Conservation (phyloP, 495 filamentous ascomycete genomes). For the Penicillium alfredii region DNA sequence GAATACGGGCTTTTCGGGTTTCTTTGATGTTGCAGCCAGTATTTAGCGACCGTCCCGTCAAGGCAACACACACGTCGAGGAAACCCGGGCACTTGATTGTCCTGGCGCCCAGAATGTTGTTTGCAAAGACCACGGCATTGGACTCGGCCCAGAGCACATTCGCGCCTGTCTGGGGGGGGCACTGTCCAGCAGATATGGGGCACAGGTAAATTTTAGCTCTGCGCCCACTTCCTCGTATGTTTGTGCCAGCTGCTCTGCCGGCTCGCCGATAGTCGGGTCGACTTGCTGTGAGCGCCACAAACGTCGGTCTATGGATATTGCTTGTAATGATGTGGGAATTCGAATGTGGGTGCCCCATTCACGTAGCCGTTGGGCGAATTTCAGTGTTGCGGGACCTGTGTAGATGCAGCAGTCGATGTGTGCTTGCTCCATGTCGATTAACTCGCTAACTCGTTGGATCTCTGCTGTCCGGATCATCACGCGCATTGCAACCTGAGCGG, state of each 20-base stretch:
- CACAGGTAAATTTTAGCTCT: slow-evolving; percentile 27
- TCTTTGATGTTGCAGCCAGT: slow-evolving; percentile 13
- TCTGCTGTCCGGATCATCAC: slow-evolving; percentile 20
- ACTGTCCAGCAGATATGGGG: slow-evolving; percentile 24
- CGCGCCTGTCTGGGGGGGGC: slow-evolving; percentile 20
- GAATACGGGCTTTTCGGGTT: slow-evolving; percentile 7
- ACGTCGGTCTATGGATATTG: slow-evolving; percentile 29
- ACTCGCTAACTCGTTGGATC: slow-evolving; percentile 12
- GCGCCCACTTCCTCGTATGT: slow-evolving; percentile 27
- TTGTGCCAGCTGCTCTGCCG: slow-evolving; percentile 18
- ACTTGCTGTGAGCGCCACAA: slow-evolving; percentile 21
- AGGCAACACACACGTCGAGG: slow-evolving; percentile 25
- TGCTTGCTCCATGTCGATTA: slow-evolving; percentile 21
- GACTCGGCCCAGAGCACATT: slow-evolving; percentile 28
- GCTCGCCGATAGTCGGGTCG: slow-evolving; percentile 8
- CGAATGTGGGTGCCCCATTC: slow-evolving; percentile 16
- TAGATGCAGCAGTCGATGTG: slow-evolving; percentile 34
- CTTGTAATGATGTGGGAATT: slow-evolving; percentile 26
- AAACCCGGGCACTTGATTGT: slow-evolving; percentile 31
- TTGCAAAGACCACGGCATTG: slow-evolving; percentile 30
- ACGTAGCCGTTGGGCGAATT: slow-evolving; percentile 18
- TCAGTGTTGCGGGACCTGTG: slow-evolving; percentile 23
- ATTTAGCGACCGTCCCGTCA: slow-evolving; percentile 24
- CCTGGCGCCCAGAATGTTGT: slow-evolving; percentile 27
- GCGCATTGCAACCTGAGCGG: slow-evolving; percentile 20